Evolutionary conservation across 2,329 filamentous ascomycete species (phyloP).

Genomic region (Graphium sp.): DNA sequence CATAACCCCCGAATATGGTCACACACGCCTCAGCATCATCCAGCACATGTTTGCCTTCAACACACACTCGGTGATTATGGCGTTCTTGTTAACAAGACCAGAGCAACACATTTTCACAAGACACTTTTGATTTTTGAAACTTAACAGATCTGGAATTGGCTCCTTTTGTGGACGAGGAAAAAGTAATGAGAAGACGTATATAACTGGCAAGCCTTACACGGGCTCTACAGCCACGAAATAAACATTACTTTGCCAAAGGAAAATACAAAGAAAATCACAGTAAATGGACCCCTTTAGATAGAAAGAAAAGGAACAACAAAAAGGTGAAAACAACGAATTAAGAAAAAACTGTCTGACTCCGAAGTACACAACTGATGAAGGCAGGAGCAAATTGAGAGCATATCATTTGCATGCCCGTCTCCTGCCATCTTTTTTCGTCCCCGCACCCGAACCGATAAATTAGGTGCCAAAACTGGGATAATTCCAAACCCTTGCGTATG

Average conservation of each 20-base stretch:
- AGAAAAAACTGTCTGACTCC: constrained; percentile 4
- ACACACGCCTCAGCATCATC: no score
- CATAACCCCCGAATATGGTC: no score
- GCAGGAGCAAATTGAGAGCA: constrained; percentile 2
- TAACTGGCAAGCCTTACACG: background rate
- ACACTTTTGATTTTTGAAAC: no score
- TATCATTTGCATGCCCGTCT: no score
- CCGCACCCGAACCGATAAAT: background rate
- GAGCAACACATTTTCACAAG: no score
- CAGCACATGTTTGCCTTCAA: no score
- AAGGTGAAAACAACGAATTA: constrained; percentile 2
- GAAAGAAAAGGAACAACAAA: no score
- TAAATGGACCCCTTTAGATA: background rate
- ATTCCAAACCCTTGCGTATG: no score
- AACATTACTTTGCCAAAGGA: background rate
- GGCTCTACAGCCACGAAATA: background rate
- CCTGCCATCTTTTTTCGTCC: constrained; percentile 2
- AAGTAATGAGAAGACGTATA: background rate
- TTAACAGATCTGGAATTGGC: no score
- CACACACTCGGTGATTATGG: no score
- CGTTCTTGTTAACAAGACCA: no score
- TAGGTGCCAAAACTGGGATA: no score
- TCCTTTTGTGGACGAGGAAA: background rate
- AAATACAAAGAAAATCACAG: constrained; percentile 1
- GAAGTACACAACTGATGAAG: constrained; percentile 2